These are phyloP conservation scores for Penicillium brevicompactum DNA, from an alignment of 2,329 filamentous ascomycete species.

Conservation along the genomic window DNA sequence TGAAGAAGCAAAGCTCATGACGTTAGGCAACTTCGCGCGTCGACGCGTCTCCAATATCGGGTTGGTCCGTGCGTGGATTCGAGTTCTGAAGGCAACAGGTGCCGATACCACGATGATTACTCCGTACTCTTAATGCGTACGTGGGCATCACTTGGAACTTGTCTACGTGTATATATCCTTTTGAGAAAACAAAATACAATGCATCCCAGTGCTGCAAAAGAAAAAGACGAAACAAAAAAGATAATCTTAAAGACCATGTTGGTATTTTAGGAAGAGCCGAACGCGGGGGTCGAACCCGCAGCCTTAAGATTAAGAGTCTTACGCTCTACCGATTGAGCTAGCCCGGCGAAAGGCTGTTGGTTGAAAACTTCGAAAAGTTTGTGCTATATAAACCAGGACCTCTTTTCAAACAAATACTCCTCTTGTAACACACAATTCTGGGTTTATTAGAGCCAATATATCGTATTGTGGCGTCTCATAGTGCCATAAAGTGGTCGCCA, in stretches of 20 bases:
- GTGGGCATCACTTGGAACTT: too few species aligned
- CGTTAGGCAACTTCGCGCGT: constrained; percentile 10
- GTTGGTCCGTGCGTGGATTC: constrained; percentile 10
- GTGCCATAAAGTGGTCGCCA: too few species aligned
- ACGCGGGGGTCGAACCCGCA: constrained; percentile 48
- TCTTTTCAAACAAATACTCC: too few species aligned
- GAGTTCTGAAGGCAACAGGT: neutral
- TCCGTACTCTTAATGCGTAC: too few species aligned
- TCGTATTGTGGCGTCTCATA: too few species aligned
- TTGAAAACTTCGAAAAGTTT: accelerated
- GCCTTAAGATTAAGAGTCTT: constrained; percentile 31
- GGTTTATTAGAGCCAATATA: too few species aligned
- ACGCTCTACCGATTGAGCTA: constrained; percentile 53
- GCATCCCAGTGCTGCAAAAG: neutral
- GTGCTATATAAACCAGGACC: neutral
- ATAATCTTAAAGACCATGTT: neutral
- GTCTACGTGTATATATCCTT: neutral
- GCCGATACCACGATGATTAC: too few species aligned
- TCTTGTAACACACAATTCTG: too few species aligned
- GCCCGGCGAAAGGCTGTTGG: too few species aligned
- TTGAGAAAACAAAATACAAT: neutral
- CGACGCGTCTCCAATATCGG: constrained; percentile 11
- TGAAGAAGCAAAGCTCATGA: constrained; percentile 12
- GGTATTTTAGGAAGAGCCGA: constrained; percentile 34
- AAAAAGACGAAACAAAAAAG: neutral